phyloP scores from a whole-genome alignment of 345 rosid species.

The Citrus trifoliata region DNA sequence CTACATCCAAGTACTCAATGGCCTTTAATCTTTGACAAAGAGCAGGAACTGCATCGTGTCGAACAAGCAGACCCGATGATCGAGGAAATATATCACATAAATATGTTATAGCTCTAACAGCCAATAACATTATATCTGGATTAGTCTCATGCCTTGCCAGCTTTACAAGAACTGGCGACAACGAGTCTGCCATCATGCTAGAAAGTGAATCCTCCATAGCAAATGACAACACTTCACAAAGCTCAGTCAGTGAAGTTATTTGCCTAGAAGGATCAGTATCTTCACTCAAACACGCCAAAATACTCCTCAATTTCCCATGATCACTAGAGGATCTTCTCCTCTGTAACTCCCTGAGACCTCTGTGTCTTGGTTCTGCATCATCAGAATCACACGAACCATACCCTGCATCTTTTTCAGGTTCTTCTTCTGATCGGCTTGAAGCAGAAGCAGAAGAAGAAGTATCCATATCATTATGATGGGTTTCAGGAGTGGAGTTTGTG shows the following conservation, averaged over 20 bases:
- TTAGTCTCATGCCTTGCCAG: conserved; percentile 58
- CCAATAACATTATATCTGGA: conserved; percentile 73
- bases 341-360: conserved; percentile 55
- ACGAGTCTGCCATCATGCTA: conserved; percentile 53
- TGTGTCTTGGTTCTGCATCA: conserved; percentile 53
- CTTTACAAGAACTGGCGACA: conserved; percentile 76
- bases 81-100: conserved; percentile 86
- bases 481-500: conserved; percentile 38
- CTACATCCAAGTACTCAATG: conserved; percentile 88
- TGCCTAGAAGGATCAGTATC: conserved; percentile 60
- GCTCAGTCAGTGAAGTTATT: conserved; percentile 65
- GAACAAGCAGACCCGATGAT: conserved; percentile 67
- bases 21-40: conserved; percentile 75
- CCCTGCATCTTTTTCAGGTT: conserved; percentile 66
- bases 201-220: conserved; percentile 78
- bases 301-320: conserved; percentile 60
- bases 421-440: conserved; percentile 78
- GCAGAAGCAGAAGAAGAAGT: conserved; percentile 85
- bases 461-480: conserved; percentile 69
- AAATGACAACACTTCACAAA: conserved; percentile 90
- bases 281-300: conserved; percentile 48
- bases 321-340: conserved; percentile 65
- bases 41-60: conserved; percentile 73
- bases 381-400: conserved; percentile 88
- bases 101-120: conserved; percentile 85